Base-by-base conservation (phyloP, 768 basidiomycete species). In the Termitomyces sp. region DNA sequence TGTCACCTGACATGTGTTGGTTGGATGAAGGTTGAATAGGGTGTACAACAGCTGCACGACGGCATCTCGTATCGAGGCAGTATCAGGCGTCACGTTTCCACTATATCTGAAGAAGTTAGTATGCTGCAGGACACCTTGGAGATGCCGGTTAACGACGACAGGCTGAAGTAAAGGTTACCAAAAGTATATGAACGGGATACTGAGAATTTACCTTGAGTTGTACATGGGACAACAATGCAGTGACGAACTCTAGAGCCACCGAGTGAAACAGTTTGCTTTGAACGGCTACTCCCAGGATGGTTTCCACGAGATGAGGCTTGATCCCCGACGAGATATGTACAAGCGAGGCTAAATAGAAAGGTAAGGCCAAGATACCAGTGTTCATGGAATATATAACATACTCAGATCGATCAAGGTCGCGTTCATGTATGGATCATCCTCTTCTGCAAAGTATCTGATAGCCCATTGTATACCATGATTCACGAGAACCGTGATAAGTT, bases 1-100 rank as follows among this genome's bases (percentile, higher is more conserved):
- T 3, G 83, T 87, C 10, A 86, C 79, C 68, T 96, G 95, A 65
- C 91, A 95, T 2, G 93, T 88, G 64, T 92, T 92, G 13, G 77
- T 71, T 0, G 94, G 91, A 65, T 94, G 86, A 14, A 87, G 77
- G 56, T 80, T 70, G 75, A 95, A 97, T 1, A 96, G 76, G 3
- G 73, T 70, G 46, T 84, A 77, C 4, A 95, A 71, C 1, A 91
- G 70, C n/a, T 71, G 63, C 38, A 87, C 74, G 30, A 90, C 66
- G 2, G 76, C 71, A 24, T 80, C 75, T 22, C 85, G 78, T 32
- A 70, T 65, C 5, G 68, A 61, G 4, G 66, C 57, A 13, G 64
- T 62, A 30, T 63, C 66, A n/a, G 58, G 56, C 42, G 64, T 56
- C 10, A 67, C 58, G 1, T 58, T 53, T 10, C 69, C 67, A 45